A percentile compares a stretch with the other conserved stretches of the same genome.
Conservation (phyloP, 1,284 basidiomycete genomes). For the Leccinum solheimii region DNA sequence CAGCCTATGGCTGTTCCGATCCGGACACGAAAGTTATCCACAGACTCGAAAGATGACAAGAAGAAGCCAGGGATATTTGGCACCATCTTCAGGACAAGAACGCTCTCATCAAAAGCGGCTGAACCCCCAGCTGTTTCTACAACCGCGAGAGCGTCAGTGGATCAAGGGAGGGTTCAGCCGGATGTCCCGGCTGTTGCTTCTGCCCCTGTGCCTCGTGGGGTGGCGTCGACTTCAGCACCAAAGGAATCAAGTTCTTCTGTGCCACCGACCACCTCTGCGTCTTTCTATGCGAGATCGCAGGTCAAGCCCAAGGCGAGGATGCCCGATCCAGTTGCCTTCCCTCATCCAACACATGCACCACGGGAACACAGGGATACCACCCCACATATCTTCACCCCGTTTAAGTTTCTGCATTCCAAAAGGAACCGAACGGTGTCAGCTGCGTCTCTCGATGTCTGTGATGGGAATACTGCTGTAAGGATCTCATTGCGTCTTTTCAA, state of each 20-base stretch:
- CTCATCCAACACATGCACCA: conserved; percentile 7
- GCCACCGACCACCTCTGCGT: conserved; percentile 3
- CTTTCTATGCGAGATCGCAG: conserved; percentile 15
- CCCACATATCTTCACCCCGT: conserved; percentile 57
- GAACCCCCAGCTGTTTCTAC: conserved; percentile 23
- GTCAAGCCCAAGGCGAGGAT: conserved; percentile 28
- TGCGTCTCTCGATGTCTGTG: conserved; percentile 70
- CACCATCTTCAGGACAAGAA: conserved; percentile 33
- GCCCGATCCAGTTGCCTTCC: conserved; percentile 31
- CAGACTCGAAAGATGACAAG: conserved; percentile 37
- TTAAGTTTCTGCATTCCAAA: conserved; percentile 55
- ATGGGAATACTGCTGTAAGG: conserved; percentile 69
- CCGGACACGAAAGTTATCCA: conserved; percentile 29
- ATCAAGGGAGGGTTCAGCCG: conserved; percentile 19
- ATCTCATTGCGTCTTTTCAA: conserved; percentile 1
- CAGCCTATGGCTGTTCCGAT: conserved; percentile 20
- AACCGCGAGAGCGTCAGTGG: conserved; percentile 21
- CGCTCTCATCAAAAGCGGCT: conserved; percentile 32
- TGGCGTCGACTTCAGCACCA: conserved; percentile 5
- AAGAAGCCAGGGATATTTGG: conserved; percentile 33
- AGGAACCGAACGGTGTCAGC: conserved; percentile 68
- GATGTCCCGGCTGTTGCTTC: conserved; percentile 12
- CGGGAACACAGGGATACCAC: conserved; percentile 42
- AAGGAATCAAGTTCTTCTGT: conserved; percentile 19
- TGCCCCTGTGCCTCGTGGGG: conserved; percentile 17